phyloP scores from a whole-genome alignment of 805 yeast species.

The Candida andamanensis region DNA sequence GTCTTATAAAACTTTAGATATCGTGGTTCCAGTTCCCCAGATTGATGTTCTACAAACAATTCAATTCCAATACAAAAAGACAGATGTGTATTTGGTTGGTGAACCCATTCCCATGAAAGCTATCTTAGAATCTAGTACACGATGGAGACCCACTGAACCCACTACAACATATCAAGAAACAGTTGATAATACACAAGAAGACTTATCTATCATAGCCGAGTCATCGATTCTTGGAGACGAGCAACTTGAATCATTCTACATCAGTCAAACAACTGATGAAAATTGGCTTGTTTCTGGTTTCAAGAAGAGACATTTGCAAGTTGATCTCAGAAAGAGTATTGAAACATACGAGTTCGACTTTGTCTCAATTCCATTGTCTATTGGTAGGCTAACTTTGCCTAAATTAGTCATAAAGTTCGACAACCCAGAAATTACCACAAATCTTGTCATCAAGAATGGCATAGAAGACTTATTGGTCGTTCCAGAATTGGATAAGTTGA shows the following conservation, averaged over 20 bases:
- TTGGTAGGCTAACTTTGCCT: slow-evolving; percentile 71
- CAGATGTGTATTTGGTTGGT: slow-evolving; percentile 53
- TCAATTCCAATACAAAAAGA: slow-evolving; percentile 37
- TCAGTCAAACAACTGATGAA: slow-evolving; percentile 53
- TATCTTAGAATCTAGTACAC: slow-evolving; percentile 37
- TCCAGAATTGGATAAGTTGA: slow-evolving; percentile 59
- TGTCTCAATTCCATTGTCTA: slow-evolving; percentile 64
- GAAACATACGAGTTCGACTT: slow-evolving; percentile 26
- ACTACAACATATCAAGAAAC: slow-evolving; percentile 1
- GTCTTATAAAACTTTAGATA: slow-evolving; percentile 1
- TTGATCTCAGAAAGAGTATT: slow-evolving; percentile 14
- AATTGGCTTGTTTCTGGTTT: slow-evolving; percentile 80
- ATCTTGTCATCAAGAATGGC: slow-evolving; percentile 62
- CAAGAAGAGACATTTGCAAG: slow-evolving; percentile 47
- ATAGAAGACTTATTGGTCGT: slow-evolving; percentile 66
- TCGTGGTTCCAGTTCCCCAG: slow-evolving; percentile 60
- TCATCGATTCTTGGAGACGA: slow-evolving; percentile 15
- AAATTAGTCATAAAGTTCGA: slow-evolving; percentile 39
- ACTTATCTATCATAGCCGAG: slow-evolving; percentile 17
- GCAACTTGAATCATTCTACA: slow-evolving; percentile 30
- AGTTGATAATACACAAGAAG: slow-evolving; percentile 3
- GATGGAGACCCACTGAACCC: slow-evolving; percentile 36
- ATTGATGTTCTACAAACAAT: slow-evolving; percentile 57
- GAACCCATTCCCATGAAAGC: slow-evolving; percentile 50
- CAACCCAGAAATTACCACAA: slow-evolving; percentile 51